Evolutionary conservation across 2,329 filamentous ascomycete genomes (phyloP).

Genomic region (Aspergillus felis): DNA sequence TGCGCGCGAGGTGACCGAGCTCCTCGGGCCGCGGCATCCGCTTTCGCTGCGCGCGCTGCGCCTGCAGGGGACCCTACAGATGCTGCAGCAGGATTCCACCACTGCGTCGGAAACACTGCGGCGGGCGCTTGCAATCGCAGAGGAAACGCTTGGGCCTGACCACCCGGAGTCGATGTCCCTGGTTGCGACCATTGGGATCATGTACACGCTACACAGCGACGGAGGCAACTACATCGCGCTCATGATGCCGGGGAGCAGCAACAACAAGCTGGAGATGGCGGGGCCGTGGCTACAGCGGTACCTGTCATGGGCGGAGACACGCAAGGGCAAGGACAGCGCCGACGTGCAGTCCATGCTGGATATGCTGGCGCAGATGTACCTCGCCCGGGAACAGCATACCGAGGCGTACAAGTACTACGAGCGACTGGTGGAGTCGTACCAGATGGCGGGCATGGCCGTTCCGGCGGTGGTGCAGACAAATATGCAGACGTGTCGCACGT

Average conservation of each 20-base stretch:
- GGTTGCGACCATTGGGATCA: slow-evolving; percentile 25
- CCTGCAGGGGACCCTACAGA: slow-evolving; percentile 19
- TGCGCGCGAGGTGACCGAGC: slow-evolving; percentile 17
- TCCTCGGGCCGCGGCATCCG: slow-evolving; percentile 20
- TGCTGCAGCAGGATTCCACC: slow-evolving; percentile 14
- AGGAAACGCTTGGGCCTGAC: slow-evolving; percentile 23
- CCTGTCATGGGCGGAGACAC: slow-evolving; percentile 22
- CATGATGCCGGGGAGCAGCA: background rate
- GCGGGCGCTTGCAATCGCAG: slow-evolving; percentile 24
- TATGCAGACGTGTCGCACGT: slow-evolving; percentile 22
- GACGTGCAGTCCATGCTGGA: slow-evolving; percentile 21
- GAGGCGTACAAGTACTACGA: slow-evolving; percentile 26
- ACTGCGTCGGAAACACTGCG: slow-evolving; percentile 27
- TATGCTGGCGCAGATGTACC: slow-evolving; percentile 22
- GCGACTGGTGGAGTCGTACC: slow-evolving; percentile 15
- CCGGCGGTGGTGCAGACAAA: slow-evolving; percentile 15
- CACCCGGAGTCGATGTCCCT: slow-evolving; percentile 25
- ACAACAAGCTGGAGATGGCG: slow-evolving; percentile 13
- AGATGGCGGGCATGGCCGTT: slow-evolving; percentile 3
- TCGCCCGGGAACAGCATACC: slow-evolving; percentile 19
- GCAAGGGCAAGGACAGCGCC: slow-evolving; percentile 17
- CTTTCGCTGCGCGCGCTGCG: slow-evolving; percentile 22
- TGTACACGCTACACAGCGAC: slow-evolving; percentile 22
- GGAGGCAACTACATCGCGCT: background rate
- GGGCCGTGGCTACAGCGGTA: slow-evolving; percentile 28